Evolutionary conservation across 2,329 filamentous ascomycete species (phyloP).

Genomic region (Chaetoscypha palmicola): DNA sequence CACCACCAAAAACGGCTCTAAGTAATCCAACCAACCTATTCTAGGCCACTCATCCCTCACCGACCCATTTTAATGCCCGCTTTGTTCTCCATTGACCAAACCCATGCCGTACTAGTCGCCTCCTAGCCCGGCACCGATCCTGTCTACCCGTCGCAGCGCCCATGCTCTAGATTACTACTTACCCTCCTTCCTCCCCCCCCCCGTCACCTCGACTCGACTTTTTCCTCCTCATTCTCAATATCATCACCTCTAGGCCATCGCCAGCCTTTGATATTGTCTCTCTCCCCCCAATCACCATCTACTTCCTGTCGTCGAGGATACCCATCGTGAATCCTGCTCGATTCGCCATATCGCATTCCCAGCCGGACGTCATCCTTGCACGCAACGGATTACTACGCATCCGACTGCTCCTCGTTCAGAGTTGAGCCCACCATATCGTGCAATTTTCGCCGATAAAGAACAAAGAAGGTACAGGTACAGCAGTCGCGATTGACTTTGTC

Average conservation of each 20-base stretch:
- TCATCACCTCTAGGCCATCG: constrained; percentile 26
- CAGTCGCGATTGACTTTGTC: constrained; percentile 25
- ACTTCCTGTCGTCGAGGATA: background rate
- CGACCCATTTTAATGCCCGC: background rate
- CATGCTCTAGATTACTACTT: background rate
- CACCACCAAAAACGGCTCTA: background rate
- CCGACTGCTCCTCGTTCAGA: constrained; percentile 2
- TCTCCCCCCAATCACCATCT: too few relatives aligned
- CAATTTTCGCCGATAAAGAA: constrained; percentile 2
- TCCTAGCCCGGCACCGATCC: background rate
- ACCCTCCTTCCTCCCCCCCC: constrained; percentile 9
- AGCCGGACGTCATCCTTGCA: background rate
- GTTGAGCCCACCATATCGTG: background rate
- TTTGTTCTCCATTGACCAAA: too few relatives aligned
- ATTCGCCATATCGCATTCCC: background rate
- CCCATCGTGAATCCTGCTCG: background rate
- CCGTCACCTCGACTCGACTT: constrained; percentile 10
- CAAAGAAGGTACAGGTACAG: constrained; percentile 26
- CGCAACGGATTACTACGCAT: constrained; percentile 2
- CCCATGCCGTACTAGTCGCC: background rate
- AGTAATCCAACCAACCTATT: background rate
- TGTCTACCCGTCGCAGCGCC: background rate
- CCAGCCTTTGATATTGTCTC: constrained; percentile 21
- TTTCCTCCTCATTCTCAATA: constrained; percentile 6
- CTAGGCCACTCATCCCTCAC: background rate